These are phyloP conservation scores for Aspergillus viridinutans DNA, from an alignment of 2,329 filamentous ascomycete species.

Conservation along the genomic window DNA sequence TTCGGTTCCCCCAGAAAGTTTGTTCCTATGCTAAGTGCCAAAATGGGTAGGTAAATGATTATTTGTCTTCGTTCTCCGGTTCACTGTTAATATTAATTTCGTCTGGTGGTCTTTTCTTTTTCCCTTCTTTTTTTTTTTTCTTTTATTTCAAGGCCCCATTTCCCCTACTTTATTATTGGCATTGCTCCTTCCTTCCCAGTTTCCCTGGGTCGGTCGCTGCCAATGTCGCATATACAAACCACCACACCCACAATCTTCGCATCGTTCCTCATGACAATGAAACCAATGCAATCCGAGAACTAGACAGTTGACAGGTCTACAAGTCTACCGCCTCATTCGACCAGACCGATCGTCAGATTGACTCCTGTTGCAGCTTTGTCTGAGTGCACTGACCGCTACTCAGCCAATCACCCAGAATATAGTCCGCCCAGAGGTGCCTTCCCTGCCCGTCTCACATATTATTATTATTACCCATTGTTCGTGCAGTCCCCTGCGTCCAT, in stretches of 20 bases:
- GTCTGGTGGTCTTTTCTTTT: background rate
- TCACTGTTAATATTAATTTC: background rate
- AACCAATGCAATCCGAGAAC: background rate
- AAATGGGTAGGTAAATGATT: conserved; percentile 6
- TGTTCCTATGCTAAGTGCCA: conserved; percentile 19
- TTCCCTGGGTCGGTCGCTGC: background rate
- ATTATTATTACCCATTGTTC: conserved; percentile 2
- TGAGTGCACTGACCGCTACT: conserved; percentile 13
- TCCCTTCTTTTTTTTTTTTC: too few species aligned
- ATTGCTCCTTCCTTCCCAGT: background rate
- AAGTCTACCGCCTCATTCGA: background rate
- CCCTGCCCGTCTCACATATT: conserved; percentile 3
- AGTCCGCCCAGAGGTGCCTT: conserved; percentile 3
- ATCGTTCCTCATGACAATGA: background rate
- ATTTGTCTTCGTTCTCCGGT: background rate
- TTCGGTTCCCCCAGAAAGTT: conserved; percentile 12
- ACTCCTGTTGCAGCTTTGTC: background rate
- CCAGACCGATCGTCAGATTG: background rate
- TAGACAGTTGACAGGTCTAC: background rate
- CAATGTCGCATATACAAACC: background rate
- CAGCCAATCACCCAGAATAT: conserved; percentile 15
- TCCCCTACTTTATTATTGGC: background rate
- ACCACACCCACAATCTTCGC: background rate
- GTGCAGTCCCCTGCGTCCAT: conserved; percentile 10
- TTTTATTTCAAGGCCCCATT: background rate